phyloP scores from a whole-genome alignment of 2,329 filamentous ascomycete species.

The Fusarium sulawesiense region DNA sequence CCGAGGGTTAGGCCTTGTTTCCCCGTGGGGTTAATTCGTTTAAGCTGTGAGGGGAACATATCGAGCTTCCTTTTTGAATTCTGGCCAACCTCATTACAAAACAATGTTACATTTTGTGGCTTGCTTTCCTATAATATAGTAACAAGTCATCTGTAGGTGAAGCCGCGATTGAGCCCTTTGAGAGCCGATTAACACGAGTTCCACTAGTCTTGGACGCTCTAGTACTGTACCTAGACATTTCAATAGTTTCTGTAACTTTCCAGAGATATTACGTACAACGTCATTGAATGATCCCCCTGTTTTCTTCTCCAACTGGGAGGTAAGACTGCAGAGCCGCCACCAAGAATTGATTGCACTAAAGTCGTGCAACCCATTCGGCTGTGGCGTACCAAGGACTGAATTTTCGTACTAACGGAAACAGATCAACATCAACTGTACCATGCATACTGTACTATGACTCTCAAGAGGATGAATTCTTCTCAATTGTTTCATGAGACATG shows the following conservation, averaged over 20 bases:
- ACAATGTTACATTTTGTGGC: conserved; percentile 20
- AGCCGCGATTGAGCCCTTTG: background rate
- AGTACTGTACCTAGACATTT: background rate
- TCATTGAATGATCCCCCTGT: background rate
- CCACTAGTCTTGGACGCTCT: background rate
- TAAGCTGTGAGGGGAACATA: conserved; percentile 19
- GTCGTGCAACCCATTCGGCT: conserved; percentile 19
- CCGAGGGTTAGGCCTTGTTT: conserved; percentile 1
- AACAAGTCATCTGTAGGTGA: background rate
- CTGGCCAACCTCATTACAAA: conserved; percentile 6
- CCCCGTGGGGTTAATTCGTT: conserved; percentile 22
- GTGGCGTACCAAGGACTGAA: conserved; percentile 22
- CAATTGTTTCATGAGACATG: background rate
- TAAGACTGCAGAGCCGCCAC: conserved; percentile 25
- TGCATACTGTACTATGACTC: background rate
- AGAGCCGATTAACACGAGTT: background rate
- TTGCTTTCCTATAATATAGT: background rate
- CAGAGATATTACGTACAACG: background rate
- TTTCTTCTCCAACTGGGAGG: conserved; percentile 10
- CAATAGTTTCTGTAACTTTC: conserved; percentile 14
- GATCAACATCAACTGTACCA: background rate
- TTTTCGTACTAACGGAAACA: conserved; percentile 3
- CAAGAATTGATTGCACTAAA: background rate
- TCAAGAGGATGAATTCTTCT: background rate
- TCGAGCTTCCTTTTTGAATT: conserved; percentile 30